Conservation (phyloP, 352 stramenopile species). For the Salisapilia sapeloensis region DNA sequence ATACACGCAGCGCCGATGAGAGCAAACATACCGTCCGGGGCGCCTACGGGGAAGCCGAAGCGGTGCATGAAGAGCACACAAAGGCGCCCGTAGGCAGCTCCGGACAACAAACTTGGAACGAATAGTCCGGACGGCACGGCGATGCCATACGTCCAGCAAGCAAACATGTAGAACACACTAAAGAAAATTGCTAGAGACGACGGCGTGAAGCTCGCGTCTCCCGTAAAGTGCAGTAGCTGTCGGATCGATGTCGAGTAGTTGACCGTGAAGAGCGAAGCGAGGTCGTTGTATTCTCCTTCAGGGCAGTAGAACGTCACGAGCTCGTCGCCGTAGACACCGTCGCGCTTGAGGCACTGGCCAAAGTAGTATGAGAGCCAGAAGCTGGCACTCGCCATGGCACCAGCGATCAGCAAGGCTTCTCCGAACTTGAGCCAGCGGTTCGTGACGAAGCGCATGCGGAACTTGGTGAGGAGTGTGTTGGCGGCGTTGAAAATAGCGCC, state of each 20-base stretch:
- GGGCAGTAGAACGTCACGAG: constrained; percentile 91
- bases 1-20: constrained; percentile 93
- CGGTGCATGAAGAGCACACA: constrained; percentile 51
- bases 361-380: constrained; percentile 76
- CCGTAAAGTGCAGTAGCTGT: constrained; percentile 93
- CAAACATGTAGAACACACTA: constrained; percentile 85
- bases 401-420: constrained; percentile 45
- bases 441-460: constrained; percentile 38
- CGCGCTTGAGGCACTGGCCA: constrained; percentile 28
- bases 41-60: constrained; percentile 38
- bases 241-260: constrained; percentile 91
- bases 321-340: constrained; percentile 39
- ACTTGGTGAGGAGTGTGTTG: constrained; percentile 87
- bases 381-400: constrained; percentile 38
- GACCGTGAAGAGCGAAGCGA: constrained; percentile 93
- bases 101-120: constrained; percentile 89
- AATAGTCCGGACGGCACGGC: constrained; percentile 95
- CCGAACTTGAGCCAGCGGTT: constrained; percentile 45
- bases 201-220: constrained; percentile 82
- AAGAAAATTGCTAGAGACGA: constrained; percentile 94
- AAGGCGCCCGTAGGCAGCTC: constrained; percentile 88
- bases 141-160: constrained; percentile 93
- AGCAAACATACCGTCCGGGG: constrained; percentile 88
- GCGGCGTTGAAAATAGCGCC: constrained; percentile 92
- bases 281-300: constrained; percentile 93